A percentile compares a stretch with the other conserved stretches of the same genome.
Evolutionary conservation across 2,329 filamentous ascomycete species (phyloP).

Genomic region (Podosphaera xanthii): DNA sequence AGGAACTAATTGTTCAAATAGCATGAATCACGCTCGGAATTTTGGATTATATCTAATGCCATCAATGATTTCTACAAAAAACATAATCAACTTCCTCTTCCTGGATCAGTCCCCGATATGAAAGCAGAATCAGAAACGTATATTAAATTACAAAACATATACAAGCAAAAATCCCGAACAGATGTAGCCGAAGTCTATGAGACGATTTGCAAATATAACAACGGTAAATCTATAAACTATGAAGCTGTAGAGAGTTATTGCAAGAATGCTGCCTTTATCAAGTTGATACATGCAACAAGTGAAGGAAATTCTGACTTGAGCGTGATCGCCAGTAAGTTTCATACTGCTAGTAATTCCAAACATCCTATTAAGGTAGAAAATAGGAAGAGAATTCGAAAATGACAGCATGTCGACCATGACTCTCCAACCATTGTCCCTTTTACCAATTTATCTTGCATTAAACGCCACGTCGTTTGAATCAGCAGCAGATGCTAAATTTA

Average conservation of each 20-base stretch:
- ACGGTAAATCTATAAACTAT: slow-evolving; percentile 32
- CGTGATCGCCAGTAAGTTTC: slow-evolving; percentile 10
- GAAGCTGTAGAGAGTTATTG: slow-evolving; percentile 78
- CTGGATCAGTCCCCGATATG: slow-evolving; percentile 86
- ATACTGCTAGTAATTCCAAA: not conserved
- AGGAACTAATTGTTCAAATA: slow-evolving; percentile 5
- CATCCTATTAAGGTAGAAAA: slow-evolving; percentile 11
- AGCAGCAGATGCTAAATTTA: slow-evolving; percentile 26
- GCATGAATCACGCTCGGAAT: slow-evolving; percentile 34
- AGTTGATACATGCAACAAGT: slow-evolving; percentile 40
- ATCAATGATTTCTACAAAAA: slow-evolving; percentile 53
- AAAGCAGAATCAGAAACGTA: slow-evolving; percentile 84
- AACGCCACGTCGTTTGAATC: slow-evolving; percentile 26
- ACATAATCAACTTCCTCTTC: slow-evolving; percentile 54
- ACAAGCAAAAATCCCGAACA: slow-evolving; percentile 65
- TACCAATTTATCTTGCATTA: slow-evolving; percentile 48
- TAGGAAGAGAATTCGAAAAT: slow-evolving; percentile 30
- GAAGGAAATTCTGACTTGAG: slow-evolving; percentile 7
- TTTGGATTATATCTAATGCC: slow-evolving; percentile 77
- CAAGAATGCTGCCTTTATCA: slow-evolving; percentile 85
- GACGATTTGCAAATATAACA: slow-evolving; percentile 30
- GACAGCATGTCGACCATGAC: slow-evolving; percentile 25
- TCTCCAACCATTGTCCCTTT: slow-evolving; percentile 26
- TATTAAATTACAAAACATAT: slow-evolving; percentile 73
- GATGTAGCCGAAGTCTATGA: slow-evolving; percentile 56